Conservation (phyloP, 352 stramenopile genomes). For the Phytophthora sansomeana region DNA sequence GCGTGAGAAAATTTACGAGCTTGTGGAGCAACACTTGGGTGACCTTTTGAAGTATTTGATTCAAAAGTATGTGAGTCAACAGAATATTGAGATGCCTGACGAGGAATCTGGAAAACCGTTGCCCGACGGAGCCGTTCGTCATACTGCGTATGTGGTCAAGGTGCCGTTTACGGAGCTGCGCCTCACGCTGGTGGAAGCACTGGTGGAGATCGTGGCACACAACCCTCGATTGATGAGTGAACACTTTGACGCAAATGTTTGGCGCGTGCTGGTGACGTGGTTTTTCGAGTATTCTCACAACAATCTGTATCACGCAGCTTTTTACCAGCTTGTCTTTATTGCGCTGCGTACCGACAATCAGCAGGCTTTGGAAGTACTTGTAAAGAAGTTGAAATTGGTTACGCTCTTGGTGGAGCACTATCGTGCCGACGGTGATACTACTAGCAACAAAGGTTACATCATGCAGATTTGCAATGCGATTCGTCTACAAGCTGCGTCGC, state of each 20-base stretch:
- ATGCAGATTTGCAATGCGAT: constrained; percentile 91
- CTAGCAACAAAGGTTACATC: constrained; percentile 90
- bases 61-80: constrained; percentile 81
- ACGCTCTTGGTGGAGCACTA: constrained; percentile 88
- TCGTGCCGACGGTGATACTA: constrained; percentile 56
- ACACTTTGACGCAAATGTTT: constrained; percentile 85
- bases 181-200: constrained; percentile 81
- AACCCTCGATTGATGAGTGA: constrained; percentile 76
- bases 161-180: constrained; percentile 92
- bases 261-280: constrained; percentile 88
- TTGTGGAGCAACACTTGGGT: constrained; percentile 71
- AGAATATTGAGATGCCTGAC: constrained; percentile 80
- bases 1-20: constrained; percentile 74
- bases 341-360: constrained; percentile 88
- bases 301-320: constrained; percentile 91
- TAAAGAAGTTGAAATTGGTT: constrained; percentile 91
- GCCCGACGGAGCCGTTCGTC: constrained; percentile 70
- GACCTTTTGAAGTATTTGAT: constrained; percentile 77
- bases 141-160: constrained; percentile 90
- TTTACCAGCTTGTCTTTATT: constrained; percentile 92
- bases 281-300: constrained; percentile 94
- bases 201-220: constrained; percentile 88
- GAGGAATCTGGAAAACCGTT: constrained; percentile 61
- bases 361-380: constrained; percentile 75
- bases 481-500: constrained; percentile 87